These are phyloP conservation scores for Echites panduratus DNA, from an alignment of 257 asterid genomes.

Conservation along the genomic window DNA sequence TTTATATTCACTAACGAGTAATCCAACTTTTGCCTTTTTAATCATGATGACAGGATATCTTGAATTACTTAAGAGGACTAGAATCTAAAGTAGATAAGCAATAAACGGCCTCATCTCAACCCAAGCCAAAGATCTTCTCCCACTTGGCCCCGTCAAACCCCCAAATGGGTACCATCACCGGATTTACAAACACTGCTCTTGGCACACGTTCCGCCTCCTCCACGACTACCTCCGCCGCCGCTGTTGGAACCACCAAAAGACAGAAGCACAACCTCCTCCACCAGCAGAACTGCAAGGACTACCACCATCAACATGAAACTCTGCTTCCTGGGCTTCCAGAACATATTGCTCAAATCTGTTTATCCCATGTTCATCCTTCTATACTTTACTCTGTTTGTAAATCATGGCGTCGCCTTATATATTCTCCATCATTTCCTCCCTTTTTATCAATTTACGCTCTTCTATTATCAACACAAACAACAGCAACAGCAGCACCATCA, in stretches of 20 bases:
- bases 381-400: conserved; percentile 52
- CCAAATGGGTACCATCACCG: conserved; percentile 40
- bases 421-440: conserved; percentile 71
- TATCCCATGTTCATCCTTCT: conserved; percentile 47
- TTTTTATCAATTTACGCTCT: conserved; percentile 65
- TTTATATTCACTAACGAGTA: not conserved
- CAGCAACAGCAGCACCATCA: not conserved
- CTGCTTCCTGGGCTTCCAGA: conserved; percentile 71
- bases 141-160: not conserved
- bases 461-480: conserved; percentile 17
- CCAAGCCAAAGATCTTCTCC: not conserved
- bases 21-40: conserved; percentile 65
- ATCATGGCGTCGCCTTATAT: conserved; percentile 71
- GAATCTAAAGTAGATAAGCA: not conserved
- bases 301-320: conserved; percentile 3
- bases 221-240: not conserved
- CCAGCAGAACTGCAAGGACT: conserved; percentile 9
- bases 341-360: conserved; percentile 55
- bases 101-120: not conserved
- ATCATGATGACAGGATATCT: conserved; percentile 10
- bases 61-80: conserved; percentile 9
- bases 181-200: conserved; percentile 10
- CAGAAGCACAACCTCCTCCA: conserved; percentile 20
- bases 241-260: conserved; percentile 24
- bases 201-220: conserved; percentile 8